phyloP scores from a whole-genome alignment of 2,329 filamentous ascomycete species.

The Colletotrichum costaricense region DNA sequence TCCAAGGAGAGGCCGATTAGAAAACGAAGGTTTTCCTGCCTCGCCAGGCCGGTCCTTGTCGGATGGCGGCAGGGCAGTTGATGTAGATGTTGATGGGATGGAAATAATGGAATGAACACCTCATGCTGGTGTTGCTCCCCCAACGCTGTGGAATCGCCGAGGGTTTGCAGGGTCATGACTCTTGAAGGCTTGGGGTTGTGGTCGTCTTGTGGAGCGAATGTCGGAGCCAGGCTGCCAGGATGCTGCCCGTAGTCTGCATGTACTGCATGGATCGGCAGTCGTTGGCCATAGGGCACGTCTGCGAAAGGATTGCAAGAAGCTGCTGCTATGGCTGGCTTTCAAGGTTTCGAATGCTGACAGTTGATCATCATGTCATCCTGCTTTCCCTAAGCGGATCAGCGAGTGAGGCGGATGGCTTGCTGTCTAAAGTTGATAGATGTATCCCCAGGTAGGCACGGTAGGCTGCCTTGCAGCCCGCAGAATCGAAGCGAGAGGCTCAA shows the following conservation, averaged over 20 bases:
- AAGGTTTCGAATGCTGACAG: slow-evolving; percentile 8
- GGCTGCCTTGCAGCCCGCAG: not conserved
- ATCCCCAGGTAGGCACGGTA: not conserved
- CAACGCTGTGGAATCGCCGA: slow-evolving; percentile 21
- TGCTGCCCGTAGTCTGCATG: slow-evolving; percentile 23
- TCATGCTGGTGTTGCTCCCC: slow-evolving; percentile 22
- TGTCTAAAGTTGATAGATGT: slow-evolving; percentile 8
- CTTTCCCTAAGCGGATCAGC: not conserved
- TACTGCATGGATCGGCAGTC: slow-evolving; percentile 28
- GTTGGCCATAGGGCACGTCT: not conserved
- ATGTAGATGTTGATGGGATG: slow-evolving; percentile 15
- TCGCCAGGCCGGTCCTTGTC: slow-evolving; percentile 10
- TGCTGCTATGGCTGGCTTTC: not conserved
- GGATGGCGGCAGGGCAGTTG: not conserved
- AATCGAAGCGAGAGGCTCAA: not conserved
- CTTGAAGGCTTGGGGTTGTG: not conserved
- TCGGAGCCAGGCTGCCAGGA: slow-evolving; percentile 11
- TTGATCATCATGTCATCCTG: not conserved
- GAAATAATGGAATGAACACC: slow-evolving; percentile 33
- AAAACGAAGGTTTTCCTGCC: slow-evolving; percentile 1
- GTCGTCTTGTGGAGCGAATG: slow-evolving; percentile 12
- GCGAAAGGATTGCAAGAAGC: not conserved
- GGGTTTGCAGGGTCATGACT: slow-evolving; percentile 27
- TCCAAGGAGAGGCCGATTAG: slow-evolving; percentile 1
- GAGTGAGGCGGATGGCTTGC: not conserved